A percentile compares a stretch with the other conserved stretches of the same genome.
phyloP scores from a whole-genome alignment of 371 early-diverging fungal genomes.

The Zancudomyces culisetae region DNA sequence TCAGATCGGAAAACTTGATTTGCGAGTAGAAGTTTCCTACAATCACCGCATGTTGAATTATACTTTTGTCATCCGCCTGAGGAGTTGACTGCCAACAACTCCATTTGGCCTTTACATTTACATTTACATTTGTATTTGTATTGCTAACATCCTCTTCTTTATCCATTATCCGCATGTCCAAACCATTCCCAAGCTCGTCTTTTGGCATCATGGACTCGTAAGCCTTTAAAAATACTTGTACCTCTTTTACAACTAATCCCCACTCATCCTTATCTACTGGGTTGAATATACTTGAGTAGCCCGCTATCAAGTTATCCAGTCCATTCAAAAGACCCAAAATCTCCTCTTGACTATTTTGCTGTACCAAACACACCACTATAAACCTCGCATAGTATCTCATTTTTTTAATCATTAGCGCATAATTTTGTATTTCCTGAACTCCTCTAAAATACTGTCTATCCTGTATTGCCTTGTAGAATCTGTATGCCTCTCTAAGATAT shows the following conservation, averaged over 20 bases:
- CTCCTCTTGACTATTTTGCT: slow-evolving; percentile 51
- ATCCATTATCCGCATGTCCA: too few relatives aligned
- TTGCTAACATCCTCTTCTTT: too few relatives aligned
- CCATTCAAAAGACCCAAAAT: slow-evolving; percentile 62
- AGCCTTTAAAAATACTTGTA: slow-evolving; percentile 47
- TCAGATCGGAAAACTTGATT: slow-evolving; percentile 88
- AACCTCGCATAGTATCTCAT: slow-evolving; percentile 91
- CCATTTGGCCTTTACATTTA: too few relatives aligned
- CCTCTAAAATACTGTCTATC: slow-evolving; percentile 87
- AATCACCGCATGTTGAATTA: slow-evolving; percentile 79
- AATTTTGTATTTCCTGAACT: slow-evolving; percentile 72
- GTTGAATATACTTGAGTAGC: slow-evolving; percentile 64
- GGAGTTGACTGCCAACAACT: too few relatives aligned
- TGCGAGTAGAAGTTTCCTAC: slow-evolving; percentile 81
- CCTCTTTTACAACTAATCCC: slow-evolving; percentile 78
- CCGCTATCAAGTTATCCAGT: slow-evolving; percentile 59
- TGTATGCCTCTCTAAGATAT: slow-evolving; percentile 78
- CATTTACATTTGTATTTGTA: too few relatives aligned
- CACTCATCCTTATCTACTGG: slow-evolving; percentile 83
- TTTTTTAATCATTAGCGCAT: slow-evolving; percentile 83
- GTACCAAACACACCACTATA: slow-evolving; percentile 80
- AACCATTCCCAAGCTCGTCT: slow-evolving; percentile 32
- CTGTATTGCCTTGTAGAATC: slow-evolving; percentile 90
- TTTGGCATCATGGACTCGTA: slow-evolving; percentile 60
- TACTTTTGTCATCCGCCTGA: slow-evolving; percentile 15